Evolutionary conservation across 148 eudicot genomes (phyloP).

Genomic region (Vaccinium macrocarpon): DNA sequence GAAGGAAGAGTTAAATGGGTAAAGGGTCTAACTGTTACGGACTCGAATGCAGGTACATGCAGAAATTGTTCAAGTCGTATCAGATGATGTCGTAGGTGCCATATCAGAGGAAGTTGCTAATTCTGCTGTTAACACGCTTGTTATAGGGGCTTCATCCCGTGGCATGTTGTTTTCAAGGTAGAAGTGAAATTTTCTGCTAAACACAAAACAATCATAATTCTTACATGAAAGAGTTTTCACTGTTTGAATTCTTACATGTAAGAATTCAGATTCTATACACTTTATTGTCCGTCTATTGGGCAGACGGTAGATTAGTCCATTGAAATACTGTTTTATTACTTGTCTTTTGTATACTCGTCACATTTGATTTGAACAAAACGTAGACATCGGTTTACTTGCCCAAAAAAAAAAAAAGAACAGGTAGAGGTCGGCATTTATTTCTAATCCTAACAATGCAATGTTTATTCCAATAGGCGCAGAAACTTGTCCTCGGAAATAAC

Average conservation of each 20-base stretch:
- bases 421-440: background rate
- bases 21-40: slow-evolving; percentile 10
- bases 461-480: slow-evolving; percentile 38
- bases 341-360: background rate
- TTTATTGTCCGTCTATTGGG: too few relatives aligned
- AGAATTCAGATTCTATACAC: too few relatives aligned
- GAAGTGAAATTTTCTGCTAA: background rate
- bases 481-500: slow-evolving; percentile 63
- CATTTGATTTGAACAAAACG: background rate
- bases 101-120: background rate
- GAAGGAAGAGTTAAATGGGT: background rate
- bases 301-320: too few relatives aligned
- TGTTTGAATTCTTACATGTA: too few relatives aligned
- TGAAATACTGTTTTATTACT: background rate
- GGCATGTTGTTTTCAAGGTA: slow-evolving; percentile 88
- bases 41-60: slow-evolving; percentile 41
- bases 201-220: too few relatives aligned
- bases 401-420: background rate
- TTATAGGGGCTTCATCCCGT: slow-evolving; percentile 75
- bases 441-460: background rate
- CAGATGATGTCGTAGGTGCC: slow-evolving; percentile 49
- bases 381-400: background rate
- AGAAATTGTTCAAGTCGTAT: slow-evolving; percentile 54
- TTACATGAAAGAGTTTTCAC: too few relatives aligned
- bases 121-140: slow-evolving; percentile 51